Evolutionary conservation across 148 eudicot genomes (phyloP).

Genomic region (Agrostemma githago): DNA sequence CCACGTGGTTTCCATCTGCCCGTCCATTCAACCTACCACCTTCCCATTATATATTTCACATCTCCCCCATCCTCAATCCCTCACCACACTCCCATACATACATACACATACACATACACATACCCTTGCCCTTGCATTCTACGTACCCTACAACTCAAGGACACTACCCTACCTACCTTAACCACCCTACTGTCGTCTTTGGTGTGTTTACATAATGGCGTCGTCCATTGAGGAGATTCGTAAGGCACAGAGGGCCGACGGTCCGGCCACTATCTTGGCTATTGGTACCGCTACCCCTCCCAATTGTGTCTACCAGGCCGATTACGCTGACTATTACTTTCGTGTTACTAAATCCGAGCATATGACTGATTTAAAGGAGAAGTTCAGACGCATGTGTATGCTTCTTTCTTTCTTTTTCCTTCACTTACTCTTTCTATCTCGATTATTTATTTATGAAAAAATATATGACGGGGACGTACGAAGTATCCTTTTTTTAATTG

Average conservation of each 20-base stretch:
- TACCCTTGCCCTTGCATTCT: background rate
- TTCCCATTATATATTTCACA: constrained; percentile 8
- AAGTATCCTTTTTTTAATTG: no score
- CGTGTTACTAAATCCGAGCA: constrained; percentile 29
- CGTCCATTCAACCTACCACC: constrained; percentile 27
- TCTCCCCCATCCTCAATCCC: background rate
- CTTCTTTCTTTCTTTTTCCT: background rate
- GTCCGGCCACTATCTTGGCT: constrained; percentile 23
- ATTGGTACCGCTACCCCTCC: constrained; percentile 23
- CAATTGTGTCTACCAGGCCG: constrained; percentile 25
- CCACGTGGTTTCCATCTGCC: constrained; percentile 22
- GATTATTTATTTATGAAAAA: no score
- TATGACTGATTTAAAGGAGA: constrained; percentile 30
- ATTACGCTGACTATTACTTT: constrained; percentile 28
- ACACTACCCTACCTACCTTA: background rate
- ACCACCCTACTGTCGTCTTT: background rate
- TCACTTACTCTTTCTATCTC: background rate
- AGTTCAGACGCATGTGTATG: constrained; percentile 37
- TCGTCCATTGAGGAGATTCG: constrained; percentile 24
- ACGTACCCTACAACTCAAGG: background rate
- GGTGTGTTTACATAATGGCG: background rate
- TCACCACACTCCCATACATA: no score
- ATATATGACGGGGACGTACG: no score
- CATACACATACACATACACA: no score
- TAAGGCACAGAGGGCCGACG: constrained; percentile 31